phyloP scores from a whole-genome alignment of 148 eudicot species.

The Suaeda aralocaspica region DNA sequence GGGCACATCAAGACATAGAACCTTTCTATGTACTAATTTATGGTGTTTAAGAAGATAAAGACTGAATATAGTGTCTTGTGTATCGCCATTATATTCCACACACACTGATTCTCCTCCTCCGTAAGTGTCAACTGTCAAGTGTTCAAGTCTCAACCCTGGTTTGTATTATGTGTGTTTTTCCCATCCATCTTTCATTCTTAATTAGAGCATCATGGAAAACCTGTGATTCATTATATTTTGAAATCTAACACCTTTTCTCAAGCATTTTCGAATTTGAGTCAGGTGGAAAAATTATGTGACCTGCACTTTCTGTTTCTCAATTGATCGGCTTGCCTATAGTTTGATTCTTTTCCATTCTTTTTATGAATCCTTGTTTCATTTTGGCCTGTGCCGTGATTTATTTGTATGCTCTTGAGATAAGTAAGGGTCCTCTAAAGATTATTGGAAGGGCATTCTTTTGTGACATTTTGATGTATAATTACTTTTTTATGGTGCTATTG shows the following conservation, averaged over 20 bases:
- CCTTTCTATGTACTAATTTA: not conserved
- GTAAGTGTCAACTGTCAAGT: too few species aligned
- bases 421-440: not conserved
- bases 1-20: not conserved
- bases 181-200: not conserved
- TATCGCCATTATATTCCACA: too few species aligned
- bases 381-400: not conserved
- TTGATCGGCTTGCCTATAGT: too few species aligned
- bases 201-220: not conserved
- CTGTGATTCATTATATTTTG: not conserved
- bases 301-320: too few species aligned
- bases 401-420: not conserved
- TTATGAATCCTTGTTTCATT: too few species aligned
- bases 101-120: too few species aligned
- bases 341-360: too few species aligned
- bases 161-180: not conserved
- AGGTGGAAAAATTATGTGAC: too few species aligned
- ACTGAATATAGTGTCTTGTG: too few species aligned
- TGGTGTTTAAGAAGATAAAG: not conserved
- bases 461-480: not conserved
- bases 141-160: too few species aligned
- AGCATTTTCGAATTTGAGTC: too few species aligned
- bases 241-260: not conserved
- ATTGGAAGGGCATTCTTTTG: not conserved
- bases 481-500: not conserved